A percentile compares a stretch with the other conserved stretches of the same genome.
Conservation (phyloP, 306 rosid species). For the Arachis hypogaea region DNA sequence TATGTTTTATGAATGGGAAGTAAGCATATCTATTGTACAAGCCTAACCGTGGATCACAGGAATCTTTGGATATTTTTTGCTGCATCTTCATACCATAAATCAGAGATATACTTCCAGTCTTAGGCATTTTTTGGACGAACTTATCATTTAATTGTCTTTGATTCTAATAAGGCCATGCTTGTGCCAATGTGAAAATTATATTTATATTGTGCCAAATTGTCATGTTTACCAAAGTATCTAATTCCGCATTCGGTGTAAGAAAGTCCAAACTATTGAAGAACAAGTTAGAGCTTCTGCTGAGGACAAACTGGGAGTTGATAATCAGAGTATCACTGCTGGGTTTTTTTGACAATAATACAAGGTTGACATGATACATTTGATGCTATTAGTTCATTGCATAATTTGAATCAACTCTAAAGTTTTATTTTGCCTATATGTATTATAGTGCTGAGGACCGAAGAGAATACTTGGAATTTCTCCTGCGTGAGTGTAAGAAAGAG, state of each 20-base stretch:
- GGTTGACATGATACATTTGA: constrained; percentile 51
- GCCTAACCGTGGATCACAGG: background rate
- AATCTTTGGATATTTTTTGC: background rate
- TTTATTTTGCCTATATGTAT: constrained; percentile 37
- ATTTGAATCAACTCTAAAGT: constrained; percentile 36
- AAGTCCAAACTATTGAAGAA: no score
- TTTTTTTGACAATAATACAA: constrained; percentile 97
- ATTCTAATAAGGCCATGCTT: background rate
- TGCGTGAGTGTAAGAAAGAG: constrained; percentile 97
- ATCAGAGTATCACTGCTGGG: constrained; percentile 99
- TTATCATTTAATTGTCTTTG: no score
- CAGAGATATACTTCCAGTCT: background rate
- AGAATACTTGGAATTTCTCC: constrained; percentile 37
- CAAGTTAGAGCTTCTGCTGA: no score
- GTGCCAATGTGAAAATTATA: background rate
- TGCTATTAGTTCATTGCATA: no score
- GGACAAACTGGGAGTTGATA: constrained; percentile 98
- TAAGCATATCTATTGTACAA: background rate
- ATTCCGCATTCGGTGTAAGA: no score
- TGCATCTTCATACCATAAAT: no score
- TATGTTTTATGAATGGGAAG: background rate
- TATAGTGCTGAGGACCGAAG: constrained; percentile 98
- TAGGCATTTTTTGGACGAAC: background rate
- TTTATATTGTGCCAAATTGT: constrained; percentile 6
- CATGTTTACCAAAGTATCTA: constrained; percentile 42